These are phyloP conservation scores for Oryza meridionalis DNA, from an alignment of 176 grass and related monocot genomes.

Conservation along the genomic window DNA sequence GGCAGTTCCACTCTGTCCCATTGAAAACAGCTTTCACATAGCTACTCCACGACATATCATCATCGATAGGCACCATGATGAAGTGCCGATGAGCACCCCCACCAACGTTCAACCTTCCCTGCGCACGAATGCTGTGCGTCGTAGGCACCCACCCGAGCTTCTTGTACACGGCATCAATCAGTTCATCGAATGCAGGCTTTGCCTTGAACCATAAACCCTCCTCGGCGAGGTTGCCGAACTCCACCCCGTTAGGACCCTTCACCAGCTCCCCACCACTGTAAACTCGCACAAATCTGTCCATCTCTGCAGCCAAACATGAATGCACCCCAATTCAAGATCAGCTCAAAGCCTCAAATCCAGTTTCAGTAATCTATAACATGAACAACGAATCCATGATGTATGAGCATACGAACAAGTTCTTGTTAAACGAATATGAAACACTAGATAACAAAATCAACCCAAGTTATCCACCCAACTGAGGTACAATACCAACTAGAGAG, in stretches of 20 bases:
- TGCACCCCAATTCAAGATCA: background rate
- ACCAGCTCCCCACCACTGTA: slow-evolving; percentile 38
- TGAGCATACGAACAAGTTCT: background rate
- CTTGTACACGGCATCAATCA: slow-evolving; percentile 27
- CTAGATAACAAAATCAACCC: background rate
- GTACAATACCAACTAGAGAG: background rate
- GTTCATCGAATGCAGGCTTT: slow-evolving; percentile 36
- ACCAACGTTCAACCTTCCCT: slow-evolving; percentile 43
- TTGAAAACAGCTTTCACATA: slow-evolving; percentile 58
- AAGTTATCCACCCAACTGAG: background rate
- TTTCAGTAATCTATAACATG: background rate
- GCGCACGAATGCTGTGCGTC: background rate
- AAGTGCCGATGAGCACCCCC: slow-evolving; percentile 48
- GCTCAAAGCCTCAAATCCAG: background rate
- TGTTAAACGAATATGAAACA: background rate
- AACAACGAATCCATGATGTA: background rate
- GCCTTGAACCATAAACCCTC: slow-evolving; percentile 37
- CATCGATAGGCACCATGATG: slow-evolving; percentile 30
- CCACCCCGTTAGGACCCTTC: slow-evolving; percentile 41
- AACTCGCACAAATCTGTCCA: slow-evolving; percentile 49
- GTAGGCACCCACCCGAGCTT: slow-evolving; percentile 29
- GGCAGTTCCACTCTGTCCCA: slow-evolving; percentile 46
- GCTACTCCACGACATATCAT: slow-evolving; percentile 43
- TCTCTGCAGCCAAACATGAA: slow-evolving; percentile 11
- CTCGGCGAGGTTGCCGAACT: slow-evolving; percentile 30